Conservation (phyloP, 2,329 filamentous ascomycete species). For the Diaporthe longicolla region DNA sequence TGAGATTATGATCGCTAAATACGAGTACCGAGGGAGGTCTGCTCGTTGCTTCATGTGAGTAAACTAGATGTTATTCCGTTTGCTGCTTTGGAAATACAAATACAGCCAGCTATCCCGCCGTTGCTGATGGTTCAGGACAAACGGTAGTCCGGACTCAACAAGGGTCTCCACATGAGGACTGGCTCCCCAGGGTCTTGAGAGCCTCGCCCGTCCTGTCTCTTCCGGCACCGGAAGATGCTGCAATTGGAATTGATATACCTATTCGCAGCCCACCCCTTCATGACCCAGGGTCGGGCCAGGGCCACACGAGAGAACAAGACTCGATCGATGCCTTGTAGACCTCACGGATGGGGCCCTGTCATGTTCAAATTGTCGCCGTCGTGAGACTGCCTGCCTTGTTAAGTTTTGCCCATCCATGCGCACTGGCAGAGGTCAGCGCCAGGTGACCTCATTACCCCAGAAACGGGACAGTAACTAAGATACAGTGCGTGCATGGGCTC, state of each 20-base stretch:
- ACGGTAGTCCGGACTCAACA: background rate
- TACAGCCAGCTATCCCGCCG: background rate
- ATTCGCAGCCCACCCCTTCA: background rate
- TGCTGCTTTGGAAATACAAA: background rate
- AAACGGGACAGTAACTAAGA: background rate
- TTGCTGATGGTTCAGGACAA: background rate
- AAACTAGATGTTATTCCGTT: background rate
- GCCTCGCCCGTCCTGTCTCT: slow-evolving; percentile 10
- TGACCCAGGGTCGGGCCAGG: background rate
- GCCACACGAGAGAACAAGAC: background rate
- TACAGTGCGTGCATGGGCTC: slow-evolving; percentile 23
- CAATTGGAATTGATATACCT: background rate
- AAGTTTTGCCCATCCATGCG: background rate
- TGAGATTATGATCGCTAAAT: background rate
- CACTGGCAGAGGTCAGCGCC: background rate
- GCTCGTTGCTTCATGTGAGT: background rate
- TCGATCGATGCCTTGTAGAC: background rate
- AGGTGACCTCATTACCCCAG: slow-evolving; percentile 41
- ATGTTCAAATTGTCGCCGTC: background rate
- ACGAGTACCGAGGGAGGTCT: background rate
- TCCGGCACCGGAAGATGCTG: slow-evolving; percentile 21
- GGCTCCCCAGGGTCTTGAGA: background rate
- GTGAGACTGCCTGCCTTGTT: background rate
- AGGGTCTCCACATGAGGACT: slow-evolving; percentile 18
- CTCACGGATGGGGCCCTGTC: background rate